Percentiles rank a stretch among this genome's conserved stretches.
These are phyloP conservation scores for Cercospora sesami DNA, from an alignment of 2,329 filamentous ascomycete genomes.

Conservation along the genomic window DNA sequence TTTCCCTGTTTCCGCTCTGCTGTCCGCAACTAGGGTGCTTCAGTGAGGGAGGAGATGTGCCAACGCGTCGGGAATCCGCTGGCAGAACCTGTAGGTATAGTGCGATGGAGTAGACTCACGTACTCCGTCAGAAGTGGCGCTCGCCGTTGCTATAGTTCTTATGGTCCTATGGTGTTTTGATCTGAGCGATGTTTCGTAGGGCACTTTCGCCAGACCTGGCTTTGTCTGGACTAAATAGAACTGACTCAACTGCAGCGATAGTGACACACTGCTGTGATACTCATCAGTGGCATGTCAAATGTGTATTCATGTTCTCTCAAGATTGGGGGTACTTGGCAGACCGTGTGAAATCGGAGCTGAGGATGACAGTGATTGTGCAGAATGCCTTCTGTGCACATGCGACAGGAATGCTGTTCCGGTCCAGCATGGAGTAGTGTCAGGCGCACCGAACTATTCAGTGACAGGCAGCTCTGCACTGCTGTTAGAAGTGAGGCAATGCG, in stretches of 20 bases:
- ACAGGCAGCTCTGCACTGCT: background rate
- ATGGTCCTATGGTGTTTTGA: background rate
- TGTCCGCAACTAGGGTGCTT: background rate
- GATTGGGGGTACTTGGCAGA: background rate
- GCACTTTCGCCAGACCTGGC: background rate
- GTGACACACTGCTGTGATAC: background rate
- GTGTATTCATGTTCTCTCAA: background rate
- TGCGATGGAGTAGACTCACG: background rate
- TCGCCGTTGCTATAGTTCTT: no score
- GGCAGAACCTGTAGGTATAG: background rate
- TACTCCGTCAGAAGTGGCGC: background rate
- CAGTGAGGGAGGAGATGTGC: background rate
- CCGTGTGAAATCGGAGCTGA: background rate
- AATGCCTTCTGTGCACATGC: background rate
- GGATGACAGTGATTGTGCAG: background rate
- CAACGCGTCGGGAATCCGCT: background rate
- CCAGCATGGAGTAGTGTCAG: background rate
- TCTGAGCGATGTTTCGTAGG: slow-evolving; percentile 16
- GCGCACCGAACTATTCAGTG: background rate
- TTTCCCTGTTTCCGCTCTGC: background rate
- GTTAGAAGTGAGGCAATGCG: background rate
- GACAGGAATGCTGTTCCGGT: background rate
- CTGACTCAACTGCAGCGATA: background rate
- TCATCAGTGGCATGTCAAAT: background rate
- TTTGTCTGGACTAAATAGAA: background rate